phyloP scores from a whole-genome alignment of 1,284 basidiomycete species.

The Apiotrichum siamense region DNA sequence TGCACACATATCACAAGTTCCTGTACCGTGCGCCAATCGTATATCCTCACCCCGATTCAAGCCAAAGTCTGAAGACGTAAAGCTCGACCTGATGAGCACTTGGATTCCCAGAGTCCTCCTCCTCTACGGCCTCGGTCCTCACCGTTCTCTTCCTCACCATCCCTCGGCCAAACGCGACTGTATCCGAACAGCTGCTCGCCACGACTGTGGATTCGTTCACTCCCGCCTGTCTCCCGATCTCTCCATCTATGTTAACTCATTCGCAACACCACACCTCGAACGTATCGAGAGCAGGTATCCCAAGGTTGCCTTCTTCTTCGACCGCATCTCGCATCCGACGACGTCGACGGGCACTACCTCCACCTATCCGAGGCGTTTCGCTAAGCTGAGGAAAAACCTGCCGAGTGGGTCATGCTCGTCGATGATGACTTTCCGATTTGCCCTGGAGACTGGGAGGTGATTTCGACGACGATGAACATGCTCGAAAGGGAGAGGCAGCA shows the following conservation, averaged over 20 bases:
- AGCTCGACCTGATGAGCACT: too few species aligned
- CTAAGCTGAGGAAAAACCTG: background rate
- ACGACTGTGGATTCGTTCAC: slow-evolving; percentile 5
- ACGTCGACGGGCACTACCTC: slow-evolving; percentile 10
- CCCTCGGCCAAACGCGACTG: slow-evolving; percentile 7
- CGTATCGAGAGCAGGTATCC: background rate
- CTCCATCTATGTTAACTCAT: slow-evolving; percentile 9
- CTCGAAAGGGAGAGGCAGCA: slow-evolving; percentile 5
- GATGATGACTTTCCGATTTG: slow-evolving; percentile 20
- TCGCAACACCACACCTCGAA: background rate
- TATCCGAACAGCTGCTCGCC: background rate
- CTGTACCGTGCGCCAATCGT: background rate
- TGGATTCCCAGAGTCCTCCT: too few species aligned
- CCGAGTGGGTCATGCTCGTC: slow-evolving; percentile 18
- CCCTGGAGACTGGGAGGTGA: slow-evolving; percentile 10
- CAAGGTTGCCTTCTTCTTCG: slow-evolving; percentile 1
- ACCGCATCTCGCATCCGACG: slow-evolving; percentile 7
- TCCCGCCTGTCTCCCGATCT: slow-evolving; percentile 4
- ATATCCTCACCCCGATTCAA: too few species aligned
- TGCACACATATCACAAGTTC: background rate
- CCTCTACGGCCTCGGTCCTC: background rate
- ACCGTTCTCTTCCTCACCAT: slow-evolving; percentile 13
- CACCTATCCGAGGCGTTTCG: slow-evolving; percentile 14
- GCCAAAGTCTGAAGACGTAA: too few species aligned
- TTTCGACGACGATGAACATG: slow-evolving; percentile 9